Percentiles rank a stretch among this genome's conserved stretches.
Conservation (phyloP, 2,329 filamentous ascomycete genomes). For the Colletotrichum sp. region DNA sequence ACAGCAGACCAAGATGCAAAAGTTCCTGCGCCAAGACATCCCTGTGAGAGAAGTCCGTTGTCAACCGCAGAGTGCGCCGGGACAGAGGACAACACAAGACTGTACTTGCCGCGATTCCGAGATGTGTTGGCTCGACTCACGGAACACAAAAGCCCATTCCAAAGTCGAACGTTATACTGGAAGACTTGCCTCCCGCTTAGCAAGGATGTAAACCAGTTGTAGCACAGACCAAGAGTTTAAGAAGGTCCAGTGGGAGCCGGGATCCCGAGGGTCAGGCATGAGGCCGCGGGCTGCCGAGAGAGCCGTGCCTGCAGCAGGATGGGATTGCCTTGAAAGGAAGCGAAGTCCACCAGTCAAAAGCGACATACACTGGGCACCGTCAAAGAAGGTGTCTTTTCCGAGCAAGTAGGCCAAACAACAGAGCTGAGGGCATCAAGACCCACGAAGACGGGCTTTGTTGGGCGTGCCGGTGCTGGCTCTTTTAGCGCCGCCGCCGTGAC, state of each 20-base stretch:
- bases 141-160: not conserved
- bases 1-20: not conserved
- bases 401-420: not conserved
- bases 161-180: fast-evolving
- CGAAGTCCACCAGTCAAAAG: not conserved
- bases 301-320: not conserved
- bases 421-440: not conserved
- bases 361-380: not conserved
- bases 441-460: not conserved
- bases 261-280: not conserved
- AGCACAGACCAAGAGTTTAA: not conserved
- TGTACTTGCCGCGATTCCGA: fast-evolving
- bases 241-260: not conserved
- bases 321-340: not conserved
- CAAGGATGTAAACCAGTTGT: not conserved
- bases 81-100: not conserved
- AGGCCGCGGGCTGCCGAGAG: not conserved
- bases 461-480: not conserved
- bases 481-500: not conserved
- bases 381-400: not conserved
- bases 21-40: not conserved
- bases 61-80: not conserved
- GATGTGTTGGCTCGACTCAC: not conserved
- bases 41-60: not conserved
- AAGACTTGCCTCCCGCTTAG: not conserved